Percentiles rank a stretch among this genome's conserved stretches.
Evolutionary conservation across 2,329 filamentous ascomycete species (phyloP).

Genomic region (Penicillium sp.): DNA sequence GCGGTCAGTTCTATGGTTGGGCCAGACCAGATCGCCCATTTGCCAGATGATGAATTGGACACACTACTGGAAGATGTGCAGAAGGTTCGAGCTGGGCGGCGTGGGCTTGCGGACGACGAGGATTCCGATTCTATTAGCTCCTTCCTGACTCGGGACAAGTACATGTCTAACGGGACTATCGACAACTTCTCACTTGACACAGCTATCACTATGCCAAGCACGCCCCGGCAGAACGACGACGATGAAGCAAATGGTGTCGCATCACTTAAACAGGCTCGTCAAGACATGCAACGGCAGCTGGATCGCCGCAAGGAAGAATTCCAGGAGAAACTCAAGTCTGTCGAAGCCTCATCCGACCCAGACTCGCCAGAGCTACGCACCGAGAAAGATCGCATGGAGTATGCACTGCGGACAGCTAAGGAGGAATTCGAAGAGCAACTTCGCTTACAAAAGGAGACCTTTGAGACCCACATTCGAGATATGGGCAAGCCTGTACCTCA

Average conservation of each 20-base stretch:
- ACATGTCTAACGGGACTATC: conserved; percentile 88
- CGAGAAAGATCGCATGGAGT: conserved; percentile 83
- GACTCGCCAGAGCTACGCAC: conserved; percentile 80
- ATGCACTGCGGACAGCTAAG: conserved; percentile 73
- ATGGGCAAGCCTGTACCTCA: conserved; percentile 61
- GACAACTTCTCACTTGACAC: conserved; percentile 97
- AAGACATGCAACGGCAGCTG: conserved; percentile 79
- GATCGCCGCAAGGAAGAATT: conserved; percentile 84
- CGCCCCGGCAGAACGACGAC: conserved; percentile 69
- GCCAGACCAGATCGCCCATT: conserved; percentile 80
- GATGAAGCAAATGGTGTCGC: conserved; percentile 59
- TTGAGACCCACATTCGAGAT: conserved; percentile 78
- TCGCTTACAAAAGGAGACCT: conserved; percentile 76
- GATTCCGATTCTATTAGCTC: conserved; percentile 87
- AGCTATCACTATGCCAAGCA: conserved; percentile 88
- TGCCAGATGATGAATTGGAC: conserved; percentile 93
- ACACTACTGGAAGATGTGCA: conserved; percentile 92
- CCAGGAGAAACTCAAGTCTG: conserved; percentile 71
- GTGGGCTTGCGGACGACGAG: conserved; percentile 66
- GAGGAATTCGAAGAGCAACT: conserved; percentile 86
- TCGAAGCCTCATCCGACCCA: conserved; percentile 67
- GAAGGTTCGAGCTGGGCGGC: conserved; percentile 78
- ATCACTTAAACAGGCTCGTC: conserved; percentile 68
- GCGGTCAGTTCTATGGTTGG: conserved; percentile 89
- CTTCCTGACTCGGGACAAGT: conserved; percentile 87